These are phyloP conservation scores for Phaeosphaeria sp. DNA, from an alignment of 2,329 filamentous ascomycete species.

Conservation along the genomic window DNA sequence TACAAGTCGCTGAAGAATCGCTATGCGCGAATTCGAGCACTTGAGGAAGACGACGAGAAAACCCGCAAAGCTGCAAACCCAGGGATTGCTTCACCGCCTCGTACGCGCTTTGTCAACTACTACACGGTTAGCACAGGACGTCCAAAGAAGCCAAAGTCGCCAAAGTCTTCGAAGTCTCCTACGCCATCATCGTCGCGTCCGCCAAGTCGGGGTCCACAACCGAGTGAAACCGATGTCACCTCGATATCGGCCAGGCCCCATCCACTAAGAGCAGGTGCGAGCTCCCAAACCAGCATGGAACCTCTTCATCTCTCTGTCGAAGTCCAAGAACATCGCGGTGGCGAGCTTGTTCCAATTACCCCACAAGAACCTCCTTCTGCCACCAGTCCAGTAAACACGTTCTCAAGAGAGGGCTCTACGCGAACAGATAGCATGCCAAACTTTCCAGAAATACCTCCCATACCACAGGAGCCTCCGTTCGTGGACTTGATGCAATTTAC, in stretches of 20 bases:
- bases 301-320: conserved; percentile 57
- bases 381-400: conserved; percentile 13
- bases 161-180: conserved; percentile 49
- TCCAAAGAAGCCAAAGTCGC: conserved; percentile 61
- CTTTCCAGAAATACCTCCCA: conserved; percentile 57
- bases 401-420: conserved; percentile 1
- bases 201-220: conserved; percentile 7
- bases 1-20: conserved; percentile 72
- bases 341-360: conserved; percentile 38
- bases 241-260: conserved; percentile 18
- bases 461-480: conserved; percentile 62
- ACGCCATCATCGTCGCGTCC: conserved; percentile 25
- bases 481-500: conserved; percentile 66
- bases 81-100: conserved; percentile 47
- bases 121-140: conserved; percentile 85
- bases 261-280: conserved; percentile 17
- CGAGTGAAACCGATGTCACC: conserved; percentile 11
- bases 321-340: conserved; percentile 54
- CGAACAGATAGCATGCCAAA: conserved; percentile 12
- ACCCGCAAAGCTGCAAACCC: conserved; percentile 39
- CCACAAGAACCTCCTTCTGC: conserved; percentile 37
- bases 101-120: conserved; percentile 86
- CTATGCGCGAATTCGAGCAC: conserved; percentile 71
- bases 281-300: conserved; percentile 13
- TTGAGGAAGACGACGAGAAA: conserved; percentile 72